Conservation (phyloP, 768 basidiomycete species). For the Sporobolomyces roseus region DNA sequence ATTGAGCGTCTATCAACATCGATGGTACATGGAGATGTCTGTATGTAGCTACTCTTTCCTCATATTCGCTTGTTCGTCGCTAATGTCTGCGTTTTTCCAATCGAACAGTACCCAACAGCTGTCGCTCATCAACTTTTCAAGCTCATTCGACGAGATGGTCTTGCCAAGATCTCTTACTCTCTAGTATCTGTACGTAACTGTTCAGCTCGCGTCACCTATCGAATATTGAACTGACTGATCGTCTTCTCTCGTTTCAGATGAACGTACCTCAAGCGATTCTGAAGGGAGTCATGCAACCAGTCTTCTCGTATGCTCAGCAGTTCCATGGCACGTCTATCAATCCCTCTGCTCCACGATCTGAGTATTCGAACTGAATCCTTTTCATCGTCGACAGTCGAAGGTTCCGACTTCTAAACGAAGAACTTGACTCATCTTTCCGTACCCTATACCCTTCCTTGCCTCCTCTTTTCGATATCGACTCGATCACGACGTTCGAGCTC, state of each 20-base stretch:
- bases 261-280: constrained; percentile 38
- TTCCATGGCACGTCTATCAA: constrained; percentile 24
- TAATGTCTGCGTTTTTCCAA: no score
- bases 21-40: constrained; percentile 81
- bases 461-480: not conserved
- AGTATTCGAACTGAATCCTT: not conserved
- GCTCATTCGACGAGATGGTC: constrained; percentile 85
- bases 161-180: constrained; percentile 88
- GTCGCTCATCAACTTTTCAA: constrained; percentile 90
- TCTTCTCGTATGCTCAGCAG: constrained; percentile 37
- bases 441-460: constrained; percentile 1
- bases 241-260: constrained; percentile 26
- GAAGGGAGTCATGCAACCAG: constrained; percentile 39
- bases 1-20: constrained; percentile 79
- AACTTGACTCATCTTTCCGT: not conserved
- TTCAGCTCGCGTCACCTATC: not conserved
- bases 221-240: not conserved
- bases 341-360: not conserved
- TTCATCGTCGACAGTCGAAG: constrained; percentile 1
- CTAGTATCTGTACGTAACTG: constrained; percentile 58
- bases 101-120: constrained; percentile 38
- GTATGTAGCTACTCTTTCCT: constrained; percentile 53
- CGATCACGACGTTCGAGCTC: not conserved
- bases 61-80: not conserved
- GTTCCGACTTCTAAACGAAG: constrained; percentile 6